These are phyloP conservation scores for Pseudocercospora vitis DNA, from an alignment of 2,329 filamentous ascomycete species.

Conservation along the genomic window DNA sequence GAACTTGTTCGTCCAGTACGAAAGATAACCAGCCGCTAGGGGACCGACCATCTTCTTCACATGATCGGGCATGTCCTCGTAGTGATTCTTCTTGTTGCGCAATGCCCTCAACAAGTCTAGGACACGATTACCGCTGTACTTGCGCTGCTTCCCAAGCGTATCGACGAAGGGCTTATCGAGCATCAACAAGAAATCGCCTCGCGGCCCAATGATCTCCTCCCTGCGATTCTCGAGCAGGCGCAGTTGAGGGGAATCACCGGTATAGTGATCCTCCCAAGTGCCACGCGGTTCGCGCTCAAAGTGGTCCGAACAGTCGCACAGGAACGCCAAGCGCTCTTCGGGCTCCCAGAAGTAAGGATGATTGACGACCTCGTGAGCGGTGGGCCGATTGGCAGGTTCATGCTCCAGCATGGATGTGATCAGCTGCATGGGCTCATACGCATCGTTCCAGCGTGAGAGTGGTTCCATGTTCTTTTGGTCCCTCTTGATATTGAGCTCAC, in stretches of 20 bases:
- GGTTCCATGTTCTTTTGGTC: constrained; percentile 66
- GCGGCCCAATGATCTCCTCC: constrained; percentile 48
- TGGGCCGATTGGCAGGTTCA: constrained; percentile 66
- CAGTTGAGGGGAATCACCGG: constrained; percentile 59
- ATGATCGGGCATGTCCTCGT: constrained; percentile 87
- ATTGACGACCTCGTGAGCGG: constrained; percentile 75
- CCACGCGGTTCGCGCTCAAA: constrained; percentile 91
- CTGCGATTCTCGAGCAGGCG: constrained; percentile 56
- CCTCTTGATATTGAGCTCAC: constrained; percentile 96
- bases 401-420: constrained; percentile 76
- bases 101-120: constrained; percentile 85
- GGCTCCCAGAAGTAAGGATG: constrained; percentile 97
- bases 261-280: constrained; percentile 34
- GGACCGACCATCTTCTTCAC: constrained; percentile 71
- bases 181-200: constrained; percentile 71
- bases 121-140: constrained; percentile 82
- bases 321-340: constrained; percentile 83
- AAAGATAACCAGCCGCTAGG: constrained; percentile 72
- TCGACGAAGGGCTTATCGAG: constrained; percentile 83
- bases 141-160: constrained; percentile 87
- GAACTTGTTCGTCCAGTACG: constrained; percentile 79
- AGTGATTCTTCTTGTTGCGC: constrained; percentile 96
- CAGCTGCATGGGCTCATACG: constrained; percentile 82
- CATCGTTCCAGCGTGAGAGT: constrained; percentile 64
- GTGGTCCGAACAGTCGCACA: constrained; percentile 95